Evolutionary conservation across 2,329 filamentous ascomycete species (phyloP), one percentile per base, ranked within the genome.

Genomic region (Phyllosticta paracitricarpa): DNA sequence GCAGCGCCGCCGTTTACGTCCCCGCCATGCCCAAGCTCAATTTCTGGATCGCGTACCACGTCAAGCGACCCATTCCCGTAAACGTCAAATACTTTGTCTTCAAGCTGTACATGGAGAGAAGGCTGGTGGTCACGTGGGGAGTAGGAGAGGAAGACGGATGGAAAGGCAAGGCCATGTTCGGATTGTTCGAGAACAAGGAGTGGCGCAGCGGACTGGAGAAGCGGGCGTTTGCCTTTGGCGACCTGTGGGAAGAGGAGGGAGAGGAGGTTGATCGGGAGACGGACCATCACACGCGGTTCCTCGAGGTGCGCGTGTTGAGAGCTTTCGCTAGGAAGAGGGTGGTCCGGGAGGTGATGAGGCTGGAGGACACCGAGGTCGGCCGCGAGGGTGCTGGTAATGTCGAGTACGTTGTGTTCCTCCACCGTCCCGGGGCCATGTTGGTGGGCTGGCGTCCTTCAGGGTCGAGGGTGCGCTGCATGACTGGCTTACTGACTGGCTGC

Each of bases 121-220:
- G 66, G 26, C 69, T 71, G 30, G 64, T 78, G 14, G 67, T 77
- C 9, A 78, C 69, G 63, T 81, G 78, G 78, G 73, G 74, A 2
- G 72, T 71, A 1, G 77, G 76, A 2, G 72, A 72, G 56, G 69
- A 75, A 17, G 71, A 80, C 12, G 66, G 66, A 3, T 80, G 73
- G 71, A 69, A 66, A 19, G 78, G 79, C 0, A 78, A 77, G 65
- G 74, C 73, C 0, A 73, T 78, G 69, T 80, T 77, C 65, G 76
- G 70, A 3, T 64, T 80, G 6, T 78, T 72, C 60, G 71, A 76
- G 64, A 48, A 65, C 66, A 5, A 66, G 4, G 69, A 69, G 40
- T 68, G 66, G n/a, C 63, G 68, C 3, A 71, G 71, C 0, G 64
- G 67, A 3, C 59, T 77, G 3, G 75, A 80, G 66, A 79, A 75